Evolutionary conservation across 352 stramenopile genomes (phyloP).

Genomic region (Plasmopara viticola): DNA sequence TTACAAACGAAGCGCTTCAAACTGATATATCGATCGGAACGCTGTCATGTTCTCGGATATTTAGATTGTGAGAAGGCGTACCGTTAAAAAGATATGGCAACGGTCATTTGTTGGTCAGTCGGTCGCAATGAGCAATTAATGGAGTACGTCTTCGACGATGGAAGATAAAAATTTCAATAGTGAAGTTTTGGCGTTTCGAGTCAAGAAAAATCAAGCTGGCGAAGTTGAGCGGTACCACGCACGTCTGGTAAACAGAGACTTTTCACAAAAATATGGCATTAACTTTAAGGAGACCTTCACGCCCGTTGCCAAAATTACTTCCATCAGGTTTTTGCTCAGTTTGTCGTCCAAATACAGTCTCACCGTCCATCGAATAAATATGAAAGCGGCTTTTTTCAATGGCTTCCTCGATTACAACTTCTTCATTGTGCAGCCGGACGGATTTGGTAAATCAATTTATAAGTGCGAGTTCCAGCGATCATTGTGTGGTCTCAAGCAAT

Average conservation of each 20-base stretch:
- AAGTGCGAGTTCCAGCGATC: slow-evolving; percentile 1
- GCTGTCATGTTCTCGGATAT: too few species aligned
- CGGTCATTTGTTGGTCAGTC: too few species aligned
- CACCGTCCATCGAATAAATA: slow-evolving; percentile 13
- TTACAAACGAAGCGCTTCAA: too few species aligned
- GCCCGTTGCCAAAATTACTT: neutral
- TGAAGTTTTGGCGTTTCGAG: neutral
- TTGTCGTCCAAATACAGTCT: neutral
- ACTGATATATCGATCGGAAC: too few species aligned
- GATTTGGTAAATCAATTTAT: neutral
- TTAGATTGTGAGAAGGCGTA: too few species aligned
- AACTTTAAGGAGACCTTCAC: neutral
- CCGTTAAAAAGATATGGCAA: too few species aligned
- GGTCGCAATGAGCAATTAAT: too few species aligned
- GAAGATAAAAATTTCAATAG: too few species aligned
- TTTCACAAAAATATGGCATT: too few species aligned
- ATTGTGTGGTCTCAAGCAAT: slow-evolving; percentile 6
- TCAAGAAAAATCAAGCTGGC: neutral
- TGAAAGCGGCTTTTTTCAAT: slow-evolving; percentile 16
- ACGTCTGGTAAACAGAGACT: neutral
- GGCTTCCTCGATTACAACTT: slow-evolving; percentile 11
- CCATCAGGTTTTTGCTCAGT: neutral
- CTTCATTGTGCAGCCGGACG: slow-evolving; percentile 15
- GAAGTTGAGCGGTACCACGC: neutral
- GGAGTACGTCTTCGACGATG: too few species aligned